Base-by-base conservation (phyloP, 75 land plant species). In the Larix kaempferi region DNA sequence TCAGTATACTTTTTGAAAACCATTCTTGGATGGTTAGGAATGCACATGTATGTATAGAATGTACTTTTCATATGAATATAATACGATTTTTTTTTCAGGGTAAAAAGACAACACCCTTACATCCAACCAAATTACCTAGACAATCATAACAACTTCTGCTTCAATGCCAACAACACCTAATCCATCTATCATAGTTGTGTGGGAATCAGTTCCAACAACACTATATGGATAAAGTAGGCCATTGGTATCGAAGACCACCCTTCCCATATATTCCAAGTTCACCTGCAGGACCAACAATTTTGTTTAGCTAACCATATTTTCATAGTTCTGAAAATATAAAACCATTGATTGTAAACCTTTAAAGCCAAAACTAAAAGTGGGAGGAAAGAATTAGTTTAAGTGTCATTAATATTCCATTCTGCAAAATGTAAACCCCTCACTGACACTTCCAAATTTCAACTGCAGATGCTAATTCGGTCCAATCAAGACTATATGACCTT, bases 161-260 rank as follows among this genome's bases (percentile, higher is more conserved):
- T 94, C 97, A 82, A 94, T 94, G 16, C 97, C 97, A 76, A 95
- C 97, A 83, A 94, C 97, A 77, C 97, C 97, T 66, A 94, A 80
- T 19, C 97, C 97, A 76, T 92, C 97, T 64, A 92, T 92, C 97
- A 94, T 94, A 27, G 97, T 94, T 71, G 97, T 94, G 82, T 94
- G 97, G 17, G 97, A 94, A 84, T 94, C 97, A 56, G 97, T 94
- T 52, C 97, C 97, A 66, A 94, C 97, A 56, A 94, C 89, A 82
- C 97, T 94, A 80, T 94, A 95, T 49, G 97, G 97, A 76, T 94
- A 94, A 35, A 94, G 88, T 8, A 87, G n/a, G 60, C 93, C 95
- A 76, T 88, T 84, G 41, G 71, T 85, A 74, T 90, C 89, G 54
- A 94, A 94, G 14, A 94, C 97, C 79, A 94, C 95, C 64, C 95